phyloP scores from a whole-genome alignment of 257 asterid genomes.

The Agastache rugosa region DNA sequence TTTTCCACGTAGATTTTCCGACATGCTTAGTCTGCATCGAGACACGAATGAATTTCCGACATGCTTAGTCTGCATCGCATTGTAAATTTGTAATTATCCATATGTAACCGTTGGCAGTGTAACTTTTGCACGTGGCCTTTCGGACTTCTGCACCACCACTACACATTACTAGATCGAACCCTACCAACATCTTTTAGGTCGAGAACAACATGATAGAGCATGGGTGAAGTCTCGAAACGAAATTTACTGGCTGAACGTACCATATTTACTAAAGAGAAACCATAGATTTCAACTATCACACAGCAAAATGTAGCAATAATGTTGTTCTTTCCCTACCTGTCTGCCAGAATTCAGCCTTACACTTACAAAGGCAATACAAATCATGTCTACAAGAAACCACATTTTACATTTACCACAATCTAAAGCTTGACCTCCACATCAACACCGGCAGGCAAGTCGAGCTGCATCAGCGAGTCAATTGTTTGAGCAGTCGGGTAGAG shows the following conservation, averaged over 20 bases:
- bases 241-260: background rate
- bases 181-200: too few species aligned
- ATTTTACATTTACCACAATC: slow-evolving; percentile 24
- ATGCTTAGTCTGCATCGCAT: too few species aligned
- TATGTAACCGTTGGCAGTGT: too few species aligned
- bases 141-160: too few species aligned
- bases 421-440: slow-evolving; percentile 99
- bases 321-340: slow-evolving; percentile 9
- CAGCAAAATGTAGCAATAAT: slow-evolving; percentile 25
- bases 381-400: slow-evolving; percentile 27
- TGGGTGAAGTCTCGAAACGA: too few species aligned
- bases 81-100: too few species aligned
- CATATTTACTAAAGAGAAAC: slow-evolving; percentile 17
- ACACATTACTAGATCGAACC: too few species aligned
- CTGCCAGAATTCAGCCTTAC: slow-evolving; percentile 19
- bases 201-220: too few species aligned
- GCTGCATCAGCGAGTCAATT: slow-evolving; percentile 94
- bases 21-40: too few species aligned
- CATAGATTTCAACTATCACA: slow-evolving; percentile 30
- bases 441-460: slow-evolving; percentile 95
- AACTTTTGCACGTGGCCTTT: too few species aligned
- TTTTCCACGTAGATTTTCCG: too few species aligned
- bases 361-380: slow-evolving; percentile 18
- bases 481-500: slow-evolving; percentile 97
- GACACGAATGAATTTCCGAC: too few species aligned